Conservation (phyloP, 257 asterid species). For the Solanum bulbocastanum region DNA sequence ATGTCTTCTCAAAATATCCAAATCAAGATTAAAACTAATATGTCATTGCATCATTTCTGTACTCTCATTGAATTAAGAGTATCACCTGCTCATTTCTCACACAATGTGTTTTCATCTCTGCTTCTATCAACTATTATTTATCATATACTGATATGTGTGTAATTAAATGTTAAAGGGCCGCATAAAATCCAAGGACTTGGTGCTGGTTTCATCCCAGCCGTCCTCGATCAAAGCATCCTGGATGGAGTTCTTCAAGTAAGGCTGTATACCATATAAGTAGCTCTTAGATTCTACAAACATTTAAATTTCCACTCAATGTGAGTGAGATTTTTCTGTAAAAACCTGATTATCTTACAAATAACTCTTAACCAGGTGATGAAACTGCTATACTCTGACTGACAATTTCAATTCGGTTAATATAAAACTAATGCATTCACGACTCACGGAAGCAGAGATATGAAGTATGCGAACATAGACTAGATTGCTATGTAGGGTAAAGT, state of each 20-base stretch:
- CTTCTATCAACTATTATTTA: neutral
- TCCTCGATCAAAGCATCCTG: conserved; percentile 23
- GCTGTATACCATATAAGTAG: neutral
- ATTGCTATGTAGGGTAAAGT: neutral
- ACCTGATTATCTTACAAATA: neutral
- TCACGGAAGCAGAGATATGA: neutral
- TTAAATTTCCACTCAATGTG: neutral
- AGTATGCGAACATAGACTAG: neutral
- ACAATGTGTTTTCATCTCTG: neutral
- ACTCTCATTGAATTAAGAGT: neutral
- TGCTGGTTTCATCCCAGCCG: conserved; percentile 26
- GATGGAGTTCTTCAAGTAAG: conserved; percentile 37
- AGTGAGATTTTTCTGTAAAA: neutral
- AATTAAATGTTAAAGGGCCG: conserved; percentile 7
- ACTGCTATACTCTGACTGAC: neutral
- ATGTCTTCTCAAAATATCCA: neutral
- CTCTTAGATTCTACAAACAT: neutral
- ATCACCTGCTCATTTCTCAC: neutral
- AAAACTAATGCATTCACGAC: neutral
- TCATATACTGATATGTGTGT: neutral
- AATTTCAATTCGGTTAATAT: neutral
- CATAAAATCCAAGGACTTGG: conserved; percentile 49
- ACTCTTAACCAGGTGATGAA: neutral
- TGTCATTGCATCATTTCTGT: neutral
- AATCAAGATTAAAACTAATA: neutral